Conservation (phyloP, 2,329 filamentous ascomycete species). For the Monilinia laxa region DNA sequence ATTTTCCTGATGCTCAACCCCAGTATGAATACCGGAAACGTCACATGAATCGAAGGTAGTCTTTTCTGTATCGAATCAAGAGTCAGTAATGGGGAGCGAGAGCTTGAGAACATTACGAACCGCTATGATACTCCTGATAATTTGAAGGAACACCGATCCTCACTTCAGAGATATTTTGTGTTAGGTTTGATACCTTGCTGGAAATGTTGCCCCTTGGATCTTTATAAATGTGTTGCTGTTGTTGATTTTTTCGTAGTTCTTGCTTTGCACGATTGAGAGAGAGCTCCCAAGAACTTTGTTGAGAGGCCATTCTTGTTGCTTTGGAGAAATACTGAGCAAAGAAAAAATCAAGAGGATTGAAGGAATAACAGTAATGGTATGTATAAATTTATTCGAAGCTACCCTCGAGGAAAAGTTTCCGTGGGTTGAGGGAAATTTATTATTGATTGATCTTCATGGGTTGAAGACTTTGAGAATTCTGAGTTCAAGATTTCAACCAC, state of each 20-base stretch:
- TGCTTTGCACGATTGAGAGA: background rate
- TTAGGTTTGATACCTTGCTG: background rate
- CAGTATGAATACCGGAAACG: background rate
- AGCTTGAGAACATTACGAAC: background rate
- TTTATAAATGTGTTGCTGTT: background rate
- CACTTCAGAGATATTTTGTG: background rate
- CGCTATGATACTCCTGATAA: background rate
- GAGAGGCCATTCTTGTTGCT: background rate
- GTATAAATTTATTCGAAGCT: background rate
- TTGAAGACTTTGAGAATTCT: background rate
- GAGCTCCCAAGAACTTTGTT: background rate
- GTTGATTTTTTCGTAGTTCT: background rate
- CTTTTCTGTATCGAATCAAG: background rate
- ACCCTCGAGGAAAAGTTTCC: background rate
- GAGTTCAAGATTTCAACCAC: background rate
- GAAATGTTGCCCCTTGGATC: background rate
- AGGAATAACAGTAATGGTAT: background rate
- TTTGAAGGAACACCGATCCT: background rate
- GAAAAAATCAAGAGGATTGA: background rate
- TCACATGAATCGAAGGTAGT: background rate
- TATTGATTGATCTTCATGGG: background rate
- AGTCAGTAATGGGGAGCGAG: background rate
- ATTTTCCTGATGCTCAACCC: background rate
- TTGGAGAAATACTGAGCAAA: accelerated
- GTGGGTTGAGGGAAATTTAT: background rate